These are phyloP conservation scores for Aspergillus uvarum DNA, from an alignment of 2,329 filamentous ascomycete species.

Conservation along the genomic window DNA sequence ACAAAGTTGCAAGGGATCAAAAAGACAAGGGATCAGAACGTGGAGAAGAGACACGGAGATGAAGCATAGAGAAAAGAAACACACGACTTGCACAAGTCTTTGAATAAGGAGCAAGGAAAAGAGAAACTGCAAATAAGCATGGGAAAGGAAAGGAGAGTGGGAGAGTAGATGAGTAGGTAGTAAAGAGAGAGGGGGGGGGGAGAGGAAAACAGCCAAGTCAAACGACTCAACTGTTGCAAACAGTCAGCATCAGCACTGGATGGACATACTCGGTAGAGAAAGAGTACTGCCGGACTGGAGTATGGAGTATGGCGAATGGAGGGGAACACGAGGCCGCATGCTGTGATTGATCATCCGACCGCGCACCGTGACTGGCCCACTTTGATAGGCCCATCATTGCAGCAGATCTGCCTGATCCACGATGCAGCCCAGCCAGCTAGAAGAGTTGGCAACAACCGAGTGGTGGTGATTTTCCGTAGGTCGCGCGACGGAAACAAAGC, in stretches of 20 bases:
- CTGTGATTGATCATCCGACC: conserved; percentile 2
- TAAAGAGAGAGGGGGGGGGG: too few relatives aligned
- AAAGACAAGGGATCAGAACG: neutral
- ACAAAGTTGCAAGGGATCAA: neutral
- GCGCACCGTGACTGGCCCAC: conserved; percentile 1
- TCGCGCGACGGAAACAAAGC: neutral
- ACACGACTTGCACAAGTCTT: too few relatives aligned
- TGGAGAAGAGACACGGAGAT: neutral
- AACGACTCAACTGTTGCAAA: too few relatives aligned
- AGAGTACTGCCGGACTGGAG: neutral
- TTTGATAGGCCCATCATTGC: neutral
- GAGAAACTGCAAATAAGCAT: too few relatives aligned
- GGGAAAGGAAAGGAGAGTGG: too few relatives aligned
- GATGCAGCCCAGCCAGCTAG: neutral
- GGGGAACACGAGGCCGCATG: neutral
- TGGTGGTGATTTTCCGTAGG: too few relatives aligned
- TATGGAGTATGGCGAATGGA: neutral
- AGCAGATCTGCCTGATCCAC: conserved; percentile 5
- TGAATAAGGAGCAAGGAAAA: too few relatives aligned
- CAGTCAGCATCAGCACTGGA: neutral
- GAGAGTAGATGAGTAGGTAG: too few relatives aligned
- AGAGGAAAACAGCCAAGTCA: too few relatives aligned
- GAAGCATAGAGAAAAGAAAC: neutral
- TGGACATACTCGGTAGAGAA: too few relatives aligned
- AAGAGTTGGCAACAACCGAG: too few relatives aligned